Evolutionary conservation across 257 asterid species (phyloP), one percentile per base, ranked within the genome.

Genomic region (Gentiana straminea): DNA sequence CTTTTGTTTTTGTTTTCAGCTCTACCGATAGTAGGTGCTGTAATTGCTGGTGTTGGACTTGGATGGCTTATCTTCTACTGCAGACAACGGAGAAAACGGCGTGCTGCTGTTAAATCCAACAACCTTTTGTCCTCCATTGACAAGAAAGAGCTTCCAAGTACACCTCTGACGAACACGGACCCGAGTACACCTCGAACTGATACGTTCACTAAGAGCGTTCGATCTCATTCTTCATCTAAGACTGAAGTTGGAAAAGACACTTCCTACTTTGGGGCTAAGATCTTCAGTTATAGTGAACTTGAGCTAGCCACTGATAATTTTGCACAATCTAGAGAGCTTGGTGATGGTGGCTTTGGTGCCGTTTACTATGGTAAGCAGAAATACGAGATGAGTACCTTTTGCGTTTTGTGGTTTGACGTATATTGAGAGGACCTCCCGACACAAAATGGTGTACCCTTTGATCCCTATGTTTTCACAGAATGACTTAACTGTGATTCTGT

Each of bases 331-430:
- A 79, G 78, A 71, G 85, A 78, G 67, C 91, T 90, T 3, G 96
- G 98, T 37, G 98, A 86, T 53, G 98, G 98, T 63, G 98, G 96
- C 62, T 90, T 77, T 60, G 96, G 98, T 4, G 67, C 81, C 12
- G 98, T 90, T 11, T 90, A 86, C 73, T 73, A 80, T 68, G 96
- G 98, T 90, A 82, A 51, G 46, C 46, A 7, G 7, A 41, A 7
- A 4, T 41, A 24, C 24, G 24, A 24, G 24, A 24, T 24, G 24
- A 24, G 24, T 24, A 24, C 24, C 24, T 24, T 24, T 24, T 24
- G 24, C 24, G 24, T 24, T 24, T 24, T 24, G 24, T 24, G 24
- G 24, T 24, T 24, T 24, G 24, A 24, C 24, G 24, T 24, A 24
- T 24, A 24, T 24, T 24, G 24, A 24, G 24, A 24, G 24, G 24